Conservation (phyloP, 495 filamentous ascomycete species). For the Penicillium canariense region DNA sequence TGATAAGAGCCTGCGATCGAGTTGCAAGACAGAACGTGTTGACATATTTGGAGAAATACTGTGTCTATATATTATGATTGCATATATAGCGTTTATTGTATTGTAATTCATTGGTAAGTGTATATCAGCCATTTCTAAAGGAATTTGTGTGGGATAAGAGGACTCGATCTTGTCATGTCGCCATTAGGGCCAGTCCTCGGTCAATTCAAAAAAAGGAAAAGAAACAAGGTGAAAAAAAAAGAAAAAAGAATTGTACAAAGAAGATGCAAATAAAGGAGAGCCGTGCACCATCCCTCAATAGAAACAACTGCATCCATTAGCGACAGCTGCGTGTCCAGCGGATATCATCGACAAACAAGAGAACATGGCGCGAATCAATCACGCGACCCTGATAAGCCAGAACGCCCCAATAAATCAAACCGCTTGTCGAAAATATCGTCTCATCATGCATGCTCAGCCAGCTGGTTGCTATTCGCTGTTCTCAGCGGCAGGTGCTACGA, state of each 20-base stretch:
- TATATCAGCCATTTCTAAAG: constrained; percentile 1
- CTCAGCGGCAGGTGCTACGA: constrained; percentile 26
- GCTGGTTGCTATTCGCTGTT: constrained; percentile 13
- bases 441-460: constrained; percentile 11
- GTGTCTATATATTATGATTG: not conserved
- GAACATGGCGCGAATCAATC: not conserved
- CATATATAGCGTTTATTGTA: not conserved
- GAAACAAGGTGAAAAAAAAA: not conserved
- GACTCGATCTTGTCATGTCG: not conserved
- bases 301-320: not conserved
- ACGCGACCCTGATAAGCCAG: constrained; percentile 3
- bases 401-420: constrained; percentile 13
- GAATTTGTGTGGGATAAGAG: not conserved
- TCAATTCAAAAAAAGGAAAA: no score
- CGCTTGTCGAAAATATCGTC: constrained; percentile 4
- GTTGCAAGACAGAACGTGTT: not conserved
- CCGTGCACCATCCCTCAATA: constrained; percentile 1
- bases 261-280: not conserved
- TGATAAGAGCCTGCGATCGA: constrained; percentile 29
- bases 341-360: not conserved
- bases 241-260: constrained; percentile 14
- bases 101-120: constrained; percentile 2
- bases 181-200: constrained; percentile 10
- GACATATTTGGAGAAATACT: not conserved
- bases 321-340: not conserved